A percentile compares a stretch with the other conserved stretches of the same genome.
Evolutionary conservation across 164 flowering plant genomes (phyloP).

Genomic region (Cinnamomum chago): DNA sequence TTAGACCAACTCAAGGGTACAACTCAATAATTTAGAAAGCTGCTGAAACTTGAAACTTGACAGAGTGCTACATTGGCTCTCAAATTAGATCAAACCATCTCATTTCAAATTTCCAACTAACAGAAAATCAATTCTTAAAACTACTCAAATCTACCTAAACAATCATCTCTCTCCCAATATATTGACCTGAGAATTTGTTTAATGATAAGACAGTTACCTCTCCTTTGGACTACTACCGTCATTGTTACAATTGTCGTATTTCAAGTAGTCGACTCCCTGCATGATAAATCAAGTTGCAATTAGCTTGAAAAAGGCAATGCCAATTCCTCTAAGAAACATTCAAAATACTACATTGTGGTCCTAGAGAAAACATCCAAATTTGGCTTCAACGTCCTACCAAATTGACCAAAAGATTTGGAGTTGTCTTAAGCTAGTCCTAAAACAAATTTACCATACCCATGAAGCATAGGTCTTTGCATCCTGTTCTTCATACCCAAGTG

Average conservation of each 20-base stretch:
- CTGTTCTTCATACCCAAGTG: constrained; percentile 58
- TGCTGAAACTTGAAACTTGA: too few relatives aligned
- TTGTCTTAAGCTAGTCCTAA: background rate
- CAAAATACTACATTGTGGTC: background rate
- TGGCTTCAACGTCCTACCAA: background rate
- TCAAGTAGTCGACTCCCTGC: constrained; percentile 62
- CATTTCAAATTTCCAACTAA: too few relatives aligned
- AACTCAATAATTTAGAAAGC: too few relatives aligned
- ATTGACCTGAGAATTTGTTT: too few relatives aligned
- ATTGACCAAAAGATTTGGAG: background rate
- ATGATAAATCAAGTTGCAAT: background rate
- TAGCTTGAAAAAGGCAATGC: too few relatives aligned
- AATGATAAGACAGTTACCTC: constrained; percentile 26
- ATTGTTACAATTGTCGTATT: constrained; percentile 57
- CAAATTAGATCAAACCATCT: too few relatives aligned
- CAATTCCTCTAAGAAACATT: too few relatives aligned
- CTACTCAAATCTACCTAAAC: too few relatives aligned
- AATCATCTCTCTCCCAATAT: too few relatives aligned
- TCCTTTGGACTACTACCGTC: constrained; percentile 32
- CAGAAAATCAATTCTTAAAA: too few relatives aligned
- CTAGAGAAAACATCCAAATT: background rate
- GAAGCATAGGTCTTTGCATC: constrained; percentile 66
- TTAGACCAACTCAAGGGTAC: too few relatives aligned
- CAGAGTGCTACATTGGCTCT: too few relatives aligned
- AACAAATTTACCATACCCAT: constrained; percentile 36